Evolutionary conservation across 2,329 filamentous ascomycete species (phyloP).

Genomic region (Huntiella abstrusa): DNA sequence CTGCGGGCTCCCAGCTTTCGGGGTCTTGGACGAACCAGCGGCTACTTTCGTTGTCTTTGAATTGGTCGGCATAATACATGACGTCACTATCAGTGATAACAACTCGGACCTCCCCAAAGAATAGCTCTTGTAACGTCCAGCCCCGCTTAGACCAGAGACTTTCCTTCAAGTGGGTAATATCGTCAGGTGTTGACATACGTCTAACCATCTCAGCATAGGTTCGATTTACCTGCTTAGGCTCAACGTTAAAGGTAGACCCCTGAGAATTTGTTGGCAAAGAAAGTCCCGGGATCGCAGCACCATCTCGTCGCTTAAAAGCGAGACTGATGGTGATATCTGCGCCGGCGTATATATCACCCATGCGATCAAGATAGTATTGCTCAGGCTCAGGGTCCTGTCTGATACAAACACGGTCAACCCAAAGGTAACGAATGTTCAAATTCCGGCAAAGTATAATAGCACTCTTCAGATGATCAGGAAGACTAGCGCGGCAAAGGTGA

Average conservation of each 20-base stretch:
- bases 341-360: not conserved
- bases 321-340: not conserved
- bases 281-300: not conserved
- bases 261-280: not conserved
- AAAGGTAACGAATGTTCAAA: not conserved
- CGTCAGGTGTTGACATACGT: too few relatives aligned
- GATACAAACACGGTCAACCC: slow-evolving; percentile 1
- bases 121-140: slow-evolving; percentile 1
- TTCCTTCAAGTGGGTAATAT: not conserved
- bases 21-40: too few relatives aligned
- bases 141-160: not conserved
- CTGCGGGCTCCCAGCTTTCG: too few relatives aligned
- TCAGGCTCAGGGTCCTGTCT: not conserved
- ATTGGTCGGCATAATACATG: too few relatives aligned
- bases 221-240: too few relatives aligned
- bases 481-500: too few relatives aligned
- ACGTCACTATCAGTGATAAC: not conserved
- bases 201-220: too few relatives aligned
- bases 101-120: not conserved
- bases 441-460: not conserved
- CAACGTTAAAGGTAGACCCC: too few relatives aligned
- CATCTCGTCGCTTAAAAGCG: not conserved
- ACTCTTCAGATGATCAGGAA: not conserved
- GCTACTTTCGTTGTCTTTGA: too few relatives aligned
- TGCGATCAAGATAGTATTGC: not conserved